Conservation (phyloP, 1,139 yeast species). For the Lodderomyces parapsilosis region DNA sequence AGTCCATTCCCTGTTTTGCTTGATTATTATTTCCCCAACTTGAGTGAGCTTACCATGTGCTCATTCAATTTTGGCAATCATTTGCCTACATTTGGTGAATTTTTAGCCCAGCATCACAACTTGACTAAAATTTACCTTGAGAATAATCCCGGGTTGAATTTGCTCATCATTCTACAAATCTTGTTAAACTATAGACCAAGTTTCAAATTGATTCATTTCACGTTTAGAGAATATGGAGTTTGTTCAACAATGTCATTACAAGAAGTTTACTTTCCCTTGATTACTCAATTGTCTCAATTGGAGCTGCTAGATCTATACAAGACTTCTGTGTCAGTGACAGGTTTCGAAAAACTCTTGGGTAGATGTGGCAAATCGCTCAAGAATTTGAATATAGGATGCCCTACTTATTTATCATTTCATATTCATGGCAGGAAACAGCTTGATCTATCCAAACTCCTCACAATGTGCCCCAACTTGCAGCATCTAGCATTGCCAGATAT, state of each 20-base stretch:
- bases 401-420: constrained; percentile 23
- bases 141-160: constrained; percentile 30
- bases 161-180: constrained; percentile 30
- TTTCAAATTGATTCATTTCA: constrained; percentile 26
- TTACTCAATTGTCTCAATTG: constrained; percentile 18
- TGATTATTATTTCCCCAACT: constrained; percentile 20
- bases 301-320: constrained; percentile 34
- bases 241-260: constrained; percentile 20
- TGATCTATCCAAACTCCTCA: constrained; percentile 23
- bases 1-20: constrained; percentile 28
- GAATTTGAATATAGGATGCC: constrained; percentile 31
- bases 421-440: constrained; percentile 21
- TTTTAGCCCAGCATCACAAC: constrained; percentile 20
- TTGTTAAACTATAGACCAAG: constrained; percentile 29
- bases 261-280: constrained; percentile 25
- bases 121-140: constrained; percentile 30
- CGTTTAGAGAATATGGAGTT: constrained; percentile 28
- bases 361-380: constrained; percentile 18
- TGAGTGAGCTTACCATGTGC: constrained; percentile 27
- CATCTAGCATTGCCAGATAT: constrained; percentile 33
- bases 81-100: constrained; percentile 30
- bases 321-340: constrained; percentile 31
- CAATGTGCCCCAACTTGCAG: constrained; percentile 23
- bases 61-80: constrained; percentile 31
- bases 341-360: constrained; percentile 29